Evolutionary conservation across 768 basidiomycete species (phyloP).

Genomic region (Pisolithus orientalis): DNA sequence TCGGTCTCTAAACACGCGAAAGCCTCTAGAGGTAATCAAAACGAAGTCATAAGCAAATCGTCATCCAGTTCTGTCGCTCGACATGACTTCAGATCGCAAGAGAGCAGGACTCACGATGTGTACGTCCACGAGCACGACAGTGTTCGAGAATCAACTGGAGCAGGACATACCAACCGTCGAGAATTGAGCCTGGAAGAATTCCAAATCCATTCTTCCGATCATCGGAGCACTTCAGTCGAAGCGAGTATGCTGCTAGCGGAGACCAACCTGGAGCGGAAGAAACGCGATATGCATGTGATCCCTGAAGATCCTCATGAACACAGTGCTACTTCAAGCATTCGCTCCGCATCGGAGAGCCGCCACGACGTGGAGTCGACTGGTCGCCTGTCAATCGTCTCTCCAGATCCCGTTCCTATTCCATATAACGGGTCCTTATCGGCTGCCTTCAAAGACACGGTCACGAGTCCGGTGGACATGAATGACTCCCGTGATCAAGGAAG

Average conservation of each 20-base stretch:
- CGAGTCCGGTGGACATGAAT: slow-evolving; percentile 24
- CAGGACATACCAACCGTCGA: slow-evolving; percentile 12
- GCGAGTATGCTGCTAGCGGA: slow-evolving; percentile 11
- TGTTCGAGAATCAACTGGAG: slow-evolving; percentile 6
- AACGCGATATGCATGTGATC: slow-evolving; percentile 24
- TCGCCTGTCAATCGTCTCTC: slow-evolving; percentile 30
- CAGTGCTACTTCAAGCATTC: slow-evolving; percentile 9
- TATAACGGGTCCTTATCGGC: slow-evolving; percentile 33
- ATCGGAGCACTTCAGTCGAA: slow-evolving; percentile 14
- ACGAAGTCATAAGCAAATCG: background rate
- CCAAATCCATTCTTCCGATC: slow-evolving; percentile 4
- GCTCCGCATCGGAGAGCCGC: slow-evolving; percentile 12
- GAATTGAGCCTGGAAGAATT: slow-evolving; percentile 7
- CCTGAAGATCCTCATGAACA: slow-evolving; percentile 22
- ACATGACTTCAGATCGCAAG: slow-evolving; percentile 8
- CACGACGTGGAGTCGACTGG: slow-evolving; percentile 18
- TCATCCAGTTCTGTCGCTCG: slow-evolving; percentile 11
- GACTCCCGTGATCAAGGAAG: slow-evolving; percentile 8
- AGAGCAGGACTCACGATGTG: slow-evolving; percentile 8
- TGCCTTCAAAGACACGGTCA: slow-evolving; percentile 25
- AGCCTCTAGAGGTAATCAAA: slow-evolving; percentile 6
- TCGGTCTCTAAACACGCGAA: slow-evolving; percentile 16
- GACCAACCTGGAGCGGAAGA: slow-evolving; percentile 14
- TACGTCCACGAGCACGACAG: slow-evolving; percentile 14
- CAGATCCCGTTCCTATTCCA: slow-evolving; percentile 41